A percentile compares a stretch with the other conserved stretches of the same genome.
Conservation (phyloP, 495 filamentous ascomycete genomes). For the Halenospora varia region DNA sequence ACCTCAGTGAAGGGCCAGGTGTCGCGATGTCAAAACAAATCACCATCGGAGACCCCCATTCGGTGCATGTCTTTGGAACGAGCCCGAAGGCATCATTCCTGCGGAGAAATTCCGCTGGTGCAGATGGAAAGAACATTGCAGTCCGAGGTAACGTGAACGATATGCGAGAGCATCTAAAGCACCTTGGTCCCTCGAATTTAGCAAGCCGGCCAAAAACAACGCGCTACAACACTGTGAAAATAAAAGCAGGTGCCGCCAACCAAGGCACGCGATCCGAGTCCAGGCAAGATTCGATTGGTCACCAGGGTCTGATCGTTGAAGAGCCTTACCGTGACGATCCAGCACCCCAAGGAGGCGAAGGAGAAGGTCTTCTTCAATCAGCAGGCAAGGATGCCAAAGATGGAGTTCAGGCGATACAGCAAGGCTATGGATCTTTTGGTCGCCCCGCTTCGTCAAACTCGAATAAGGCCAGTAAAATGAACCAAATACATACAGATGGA, state of each 20-base stretch:
- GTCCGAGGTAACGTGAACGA: conserved; percentile 56
- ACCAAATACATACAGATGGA: not conserved
- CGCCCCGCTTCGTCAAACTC: not conserved
- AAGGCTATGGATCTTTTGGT: conserved; percentile 57
- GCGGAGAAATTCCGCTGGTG: conserved; percentile 49
- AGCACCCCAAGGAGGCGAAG: conserved; percentile 44
- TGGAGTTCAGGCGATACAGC: conserved; percentile 60
- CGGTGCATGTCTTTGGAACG: conserved; percentile 15
- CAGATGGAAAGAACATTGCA: conserved; percentile 39
- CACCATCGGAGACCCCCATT: conserved; percentile 7
- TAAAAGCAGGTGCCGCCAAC: conserved; percentile 59
- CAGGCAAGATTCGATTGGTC: conserved; percentile 5
- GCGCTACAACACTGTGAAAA: conserved; percentile 85
- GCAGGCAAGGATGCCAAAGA: conserved; percentile 56
- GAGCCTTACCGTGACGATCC: conserved; percentile 20
- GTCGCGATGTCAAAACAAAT: not conserved
- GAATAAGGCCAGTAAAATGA: not conserved
- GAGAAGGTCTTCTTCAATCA: conserved; percentile 44
- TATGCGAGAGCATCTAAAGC: conserved; percentile 77
- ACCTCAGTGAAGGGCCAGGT: conserved; percentile 25
- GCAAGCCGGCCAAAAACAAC: conserved; percentile 80
- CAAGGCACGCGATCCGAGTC: conserved; percentile 7
- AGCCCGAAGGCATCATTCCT: conserved; percentile 44
- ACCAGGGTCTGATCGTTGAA: conserved; percentile 14
- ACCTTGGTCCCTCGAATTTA: conserved; percentile 88